Percentiles rank a stretch among this genome's conserved stretches.
phyloP scores from a whole-genome alignment of 176 grass and related monocot genomes.

The Urochloa ruziziensis region DNA sequence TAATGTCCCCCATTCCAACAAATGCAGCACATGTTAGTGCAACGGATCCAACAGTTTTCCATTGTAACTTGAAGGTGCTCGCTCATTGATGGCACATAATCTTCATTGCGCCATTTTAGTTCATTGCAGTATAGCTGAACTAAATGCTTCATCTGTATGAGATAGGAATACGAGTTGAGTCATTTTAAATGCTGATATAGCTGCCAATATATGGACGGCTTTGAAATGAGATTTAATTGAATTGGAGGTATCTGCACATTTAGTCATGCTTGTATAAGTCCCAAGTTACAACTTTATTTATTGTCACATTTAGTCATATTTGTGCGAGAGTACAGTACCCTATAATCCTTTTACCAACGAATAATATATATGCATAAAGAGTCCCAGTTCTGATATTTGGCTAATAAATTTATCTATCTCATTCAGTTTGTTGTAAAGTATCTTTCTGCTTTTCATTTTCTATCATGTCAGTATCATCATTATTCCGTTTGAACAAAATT shows the following conservation, averaged over 20 bases:
- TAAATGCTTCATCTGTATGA: neutral
- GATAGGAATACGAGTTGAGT: neutral
- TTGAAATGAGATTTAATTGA: neutral
- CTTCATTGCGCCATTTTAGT: constrained; percentile 32
- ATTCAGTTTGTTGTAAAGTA: neutral
- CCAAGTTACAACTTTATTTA: neutral
- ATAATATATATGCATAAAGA: neutral
- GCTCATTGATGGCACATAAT: constrained; percentile 23
- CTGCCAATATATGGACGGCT: neutral
- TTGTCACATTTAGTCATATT: too few relatives aligned
- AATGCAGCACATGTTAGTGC: constrained; percentile 23
- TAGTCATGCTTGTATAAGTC: neutral
- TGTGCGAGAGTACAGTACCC: neutral
- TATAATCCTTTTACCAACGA: neutral
- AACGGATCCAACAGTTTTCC: neutral
- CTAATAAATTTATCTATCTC: neutral
- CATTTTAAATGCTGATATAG: neutral
- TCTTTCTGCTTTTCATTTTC: neutral
- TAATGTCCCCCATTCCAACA: constrained; percentile 15
- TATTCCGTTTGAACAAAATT: too few relatives aligned
- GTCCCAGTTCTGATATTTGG: neutral
- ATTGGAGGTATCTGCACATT: too few relatives aligned
- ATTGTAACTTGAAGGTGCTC: constrained; percentile 29
- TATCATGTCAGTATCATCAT: neutral
- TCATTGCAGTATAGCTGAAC: neutral